Evolutionary conservation across 129 eudicot genomes (phyloP), one percentile per base, ranked within the genome.

Genomic region (Scalesia atractyloides): DNA sequence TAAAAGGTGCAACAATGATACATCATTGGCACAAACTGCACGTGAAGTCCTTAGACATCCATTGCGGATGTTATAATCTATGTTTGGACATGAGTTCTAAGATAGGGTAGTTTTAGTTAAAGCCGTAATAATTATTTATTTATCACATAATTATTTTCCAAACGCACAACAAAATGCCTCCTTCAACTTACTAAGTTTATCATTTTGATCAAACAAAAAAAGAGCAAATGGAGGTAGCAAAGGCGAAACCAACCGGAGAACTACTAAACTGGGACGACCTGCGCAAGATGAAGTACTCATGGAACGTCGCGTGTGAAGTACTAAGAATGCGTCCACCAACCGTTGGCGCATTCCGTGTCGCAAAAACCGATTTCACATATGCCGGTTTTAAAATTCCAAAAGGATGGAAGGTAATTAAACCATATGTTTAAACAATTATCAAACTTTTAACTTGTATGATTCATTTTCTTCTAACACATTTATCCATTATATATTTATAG

Each of bases 301-400:
- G 84, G 84, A 80, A 80, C 59, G 80, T 80, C 0, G 84, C 80
- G 0, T 80, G 84, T 68, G 84, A 80, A 74, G 84, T 80, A 12
- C 57, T 80, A 34, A 61, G 84, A 43, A 59, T 80, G 80, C 71
- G 84, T 2, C 84, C 84, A 15, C 84, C 84, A 14, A 80, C 84
- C 0, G 84, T 80, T 43, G 84, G 84, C 0, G 84, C 84, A 14
- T 80, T 80, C 11, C 64, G 84, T 0, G 84, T 80, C 15, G 84
- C 84, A 0, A 80, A 80, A 80, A 68, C 80, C 48, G 76, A 69
- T 13, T 80, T 80, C 84, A 68, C 75, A 0, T 80, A 74, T 24
- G 72, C 11, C 0, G 84, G 84, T 43, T 80, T 67, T 67, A 80
- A 50, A 18, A 74, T 80, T 20, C 84, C 84, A 0, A 68, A 74